phyloP scores from a whole-genome alignment of 768 basidiomycete species.

The Pleurotus pulmonarius region DNA sequence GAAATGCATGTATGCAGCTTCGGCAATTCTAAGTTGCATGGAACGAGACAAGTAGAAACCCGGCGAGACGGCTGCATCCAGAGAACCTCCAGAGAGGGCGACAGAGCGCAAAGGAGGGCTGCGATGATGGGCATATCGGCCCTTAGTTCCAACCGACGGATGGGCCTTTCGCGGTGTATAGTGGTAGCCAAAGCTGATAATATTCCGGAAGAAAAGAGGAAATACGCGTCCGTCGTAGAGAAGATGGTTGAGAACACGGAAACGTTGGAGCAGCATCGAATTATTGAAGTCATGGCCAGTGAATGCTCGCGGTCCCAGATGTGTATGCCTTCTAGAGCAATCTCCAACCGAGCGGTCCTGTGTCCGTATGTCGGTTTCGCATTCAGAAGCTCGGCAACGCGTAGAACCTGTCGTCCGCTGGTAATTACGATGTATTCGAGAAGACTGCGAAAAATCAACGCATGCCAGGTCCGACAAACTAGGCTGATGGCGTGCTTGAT shows the following conservation, averaged over 20 bases:
- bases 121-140: slow-evolving; percentile 9
- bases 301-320: slow-evolving; percentile 16
- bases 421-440: slow-evolving; percentile 19
- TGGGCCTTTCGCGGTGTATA: slow-evolving; percentile 4
- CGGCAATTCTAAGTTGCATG: slow-evolving; percentile 10
- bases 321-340: slow-evolving; percentile 18
- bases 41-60: not conserved
- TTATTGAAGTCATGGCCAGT: slow-evolving; percentile 16
- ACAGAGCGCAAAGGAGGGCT: slow-evolving; percentile 7
- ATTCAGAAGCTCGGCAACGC: slow-evolving; percentile 12
- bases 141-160: slow-evolving; percentile 21
- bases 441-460: slow-evolving; percentile 11
- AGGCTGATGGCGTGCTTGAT: slow-evolving; percentile 17
- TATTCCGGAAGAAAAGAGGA: slow-evolving; percentile 8
- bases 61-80: slow-evolving; percentile 17
- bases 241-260: slow-evolving; percentile 20
- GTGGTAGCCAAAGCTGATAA: slow-evolving; percentile 7
- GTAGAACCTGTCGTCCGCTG: slow-evolving; percentile 17
- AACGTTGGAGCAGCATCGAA: slow-evolving; percentile 20
- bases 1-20: slow-evolving; percentile 19
- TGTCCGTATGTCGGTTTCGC: slow-evolving; percentile 4
- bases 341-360: slow-evolving; percentile 21
- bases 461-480: slow-evolving; percentile 19
- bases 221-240: slow-evolving; percentile 11
- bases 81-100: slow-evolving; percentile 16